A percentile compares a stretch with the other conserved stretches of the same genome.
Conservation (phyloP, 2,329 filamentous ascomycete species). For the Aulographum hederae region DNA sequence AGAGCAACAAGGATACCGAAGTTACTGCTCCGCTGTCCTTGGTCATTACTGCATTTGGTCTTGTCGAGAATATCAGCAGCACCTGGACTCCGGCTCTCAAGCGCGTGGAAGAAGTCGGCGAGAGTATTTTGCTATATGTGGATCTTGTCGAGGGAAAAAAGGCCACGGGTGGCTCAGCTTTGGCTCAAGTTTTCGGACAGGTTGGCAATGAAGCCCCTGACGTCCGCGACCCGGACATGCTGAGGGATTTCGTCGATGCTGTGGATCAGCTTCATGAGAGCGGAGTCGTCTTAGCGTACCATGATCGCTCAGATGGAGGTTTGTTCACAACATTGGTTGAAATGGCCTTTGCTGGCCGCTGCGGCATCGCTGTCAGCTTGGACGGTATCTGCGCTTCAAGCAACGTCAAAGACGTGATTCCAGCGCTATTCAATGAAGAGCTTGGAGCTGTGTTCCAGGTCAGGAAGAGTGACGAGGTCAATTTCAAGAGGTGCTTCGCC, state of each 20-base stretch:
- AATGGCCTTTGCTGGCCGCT: slow-evolving; percentile 96
- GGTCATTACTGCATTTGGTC: slow-evolving; percentile 77
- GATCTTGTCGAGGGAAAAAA: slow-evolving; percentile 69
- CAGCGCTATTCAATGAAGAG: slow-evolving; percentile 87
- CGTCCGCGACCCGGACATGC: slow-evolving; percentile 60
- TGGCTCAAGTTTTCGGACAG: slow-evolving; percentile 77
- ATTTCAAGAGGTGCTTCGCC: slow-evolving; percentile 79
- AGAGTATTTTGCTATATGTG: slow-evolving; percentile 76
- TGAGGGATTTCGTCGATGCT: slow-evolving; percentile 86
- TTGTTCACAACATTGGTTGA: slow-evolving; percentile 79
- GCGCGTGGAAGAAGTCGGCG: slow-evolving; percentile 69
- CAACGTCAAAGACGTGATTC: slow-evolving; percentile 45
- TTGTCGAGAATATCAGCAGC: slow-evolving; percentile 62
- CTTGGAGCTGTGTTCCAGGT: slow-evolving; percentile 93
- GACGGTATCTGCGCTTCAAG: slow-evolving; percentile 49
- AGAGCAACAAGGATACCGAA: slow-evolving; percentile 51
- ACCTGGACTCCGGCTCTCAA: slow-evolving; percentile 90
- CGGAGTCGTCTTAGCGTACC: slow-evolving; percentile 73
- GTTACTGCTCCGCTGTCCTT: slow-evolving; percentile 86
- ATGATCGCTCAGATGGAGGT: slow-evolving; percentile 86
- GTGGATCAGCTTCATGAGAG: slow-evolving; percentile 48
- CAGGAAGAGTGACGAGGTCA: slow-evolving; percentile 62
- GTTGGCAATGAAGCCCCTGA: slow-evolving; percentile 75
- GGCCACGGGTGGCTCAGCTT: slow-evolving; percentile 73
- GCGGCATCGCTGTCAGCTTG: slow-evolving; percentile 69